These are phyloP conservation scores for Verticillium nubilum DNA, from an alignment of 2,329 filamentous ascomycete genomes.

Conservation along the genomic window DNA sequence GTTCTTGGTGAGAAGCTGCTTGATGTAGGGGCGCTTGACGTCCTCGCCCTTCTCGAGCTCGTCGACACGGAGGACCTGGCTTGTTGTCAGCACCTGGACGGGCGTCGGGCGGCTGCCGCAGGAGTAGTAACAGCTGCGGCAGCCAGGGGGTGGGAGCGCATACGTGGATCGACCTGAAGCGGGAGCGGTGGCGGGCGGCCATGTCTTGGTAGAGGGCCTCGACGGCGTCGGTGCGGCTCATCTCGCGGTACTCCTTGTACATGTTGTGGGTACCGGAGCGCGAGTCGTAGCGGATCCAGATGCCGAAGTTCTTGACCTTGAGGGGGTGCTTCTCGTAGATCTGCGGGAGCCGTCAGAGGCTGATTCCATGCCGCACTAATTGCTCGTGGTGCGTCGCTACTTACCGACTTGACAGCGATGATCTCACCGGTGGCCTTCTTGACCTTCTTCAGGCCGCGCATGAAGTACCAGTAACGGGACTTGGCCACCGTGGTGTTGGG, in stretches of 20 bases:
- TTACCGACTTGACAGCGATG: slow-evolving; percentile 90
- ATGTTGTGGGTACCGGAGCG: slow-evolving; percentile 99
- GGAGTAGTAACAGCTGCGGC: no score
- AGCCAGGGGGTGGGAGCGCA: slow-evolving; percentile 24
- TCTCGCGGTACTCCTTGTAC: slow-evolving; percentile 99
- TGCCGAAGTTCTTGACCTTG: slow-evolving; percentile 99
- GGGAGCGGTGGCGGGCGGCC: slow-evolving; percentile 96
- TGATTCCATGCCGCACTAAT: not conserved
- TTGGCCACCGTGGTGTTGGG: slow-evolving; percentile 97
- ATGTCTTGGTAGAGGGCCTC: slow-evolving; percentile 99
- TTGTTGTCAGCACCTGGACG: slow-evolving; percentile 6
- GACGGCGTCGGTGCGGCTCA: slow-evolving; percentile 92
- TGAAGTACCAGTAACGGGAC: slow-evolving; percentile 99
- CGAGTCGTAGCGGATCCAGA: slow-evolving; percentile 99
- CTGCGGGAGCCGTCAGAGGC: slow-evolving; percentile 23
- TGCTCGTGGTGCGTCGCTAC: slow-evolving; percentile 25
- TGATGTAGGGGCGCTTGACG: slow-evolving; percentile 98
- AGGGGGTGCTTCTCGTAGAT: slow-evolving; percentile 98
- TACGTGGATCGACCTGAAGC: slow-evolving; percentile 99
- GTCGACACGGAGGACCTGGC: slow-evolving; percentile 92
- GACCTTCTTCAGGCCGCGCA: slow-evolving; percentile 98
- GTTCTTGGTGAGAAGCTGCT: slow-evolving; percentile 91
- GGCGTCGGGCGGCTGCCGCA: not conserved
- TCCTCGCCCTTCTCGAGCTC: slow-evolving; percentile 93
- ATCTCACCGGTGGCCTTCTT: slow-evolving; percentile 99